These are phyloP conservation scores for Eucalyptus cladocalyx DNA, from an alignment of 345 rosid species.

Conservation along the genomic window DNA sequence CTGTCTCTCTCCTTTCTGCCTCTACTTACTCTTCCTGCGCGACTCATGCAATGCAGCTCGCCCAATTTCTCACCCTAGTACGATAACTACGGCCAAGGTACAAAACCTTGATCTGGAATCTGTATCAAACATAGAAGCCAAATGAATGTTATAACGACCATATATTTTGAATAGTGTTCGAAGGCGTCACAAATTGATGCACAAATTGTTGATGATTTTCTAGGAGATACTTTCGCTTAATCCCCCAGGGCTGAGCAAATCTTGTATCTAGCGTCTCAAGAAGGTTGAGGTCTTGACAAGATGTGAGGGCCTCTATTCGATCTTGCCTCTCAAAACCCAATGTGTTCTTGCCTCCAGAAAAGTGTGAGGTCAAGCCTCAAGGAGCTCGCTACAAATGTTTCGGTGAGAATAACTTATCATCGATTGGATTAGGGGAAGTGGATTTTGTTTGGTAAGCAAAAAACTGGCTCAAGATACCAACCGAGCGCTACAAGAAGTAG, in stretches of 20 bases:
- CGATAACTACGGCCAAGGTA: not conserved
- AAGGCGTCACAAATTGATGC: not conserved
- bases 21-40: not conserved
- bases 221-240: not conserved
- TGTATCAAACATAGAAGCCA: not conserved
- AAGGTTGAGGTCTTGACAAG: not conserved
- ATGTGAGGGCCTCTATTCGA: not conserved
- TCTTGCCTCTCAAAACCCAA: not conserved
- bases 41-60: not conserved
- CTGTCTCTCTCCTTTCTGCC: not conserved
- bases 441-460: not conserved
- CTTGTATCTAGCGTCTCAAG: not conserved
- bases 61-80: not conserved
- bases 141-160: not conserved
- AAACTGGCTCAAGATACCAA: not conserved
- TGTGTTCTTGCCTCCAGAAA: not conserved
- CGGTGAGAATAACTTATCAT: not conserved
- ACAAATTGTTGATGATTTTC: not conserved
- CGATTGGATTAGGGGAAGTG: not conserved
- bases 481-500: not conserved
- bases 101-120: not conserved
- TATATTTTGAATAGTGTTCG: not conserved
- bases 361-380: not conserved
- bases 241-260: not conserved
- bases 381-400: not conserved